Evolutionary conservation across 2,329 filamentous ascomycete species (phyloP).

Genomic region (Aspergillus tubingensis): DNA sequence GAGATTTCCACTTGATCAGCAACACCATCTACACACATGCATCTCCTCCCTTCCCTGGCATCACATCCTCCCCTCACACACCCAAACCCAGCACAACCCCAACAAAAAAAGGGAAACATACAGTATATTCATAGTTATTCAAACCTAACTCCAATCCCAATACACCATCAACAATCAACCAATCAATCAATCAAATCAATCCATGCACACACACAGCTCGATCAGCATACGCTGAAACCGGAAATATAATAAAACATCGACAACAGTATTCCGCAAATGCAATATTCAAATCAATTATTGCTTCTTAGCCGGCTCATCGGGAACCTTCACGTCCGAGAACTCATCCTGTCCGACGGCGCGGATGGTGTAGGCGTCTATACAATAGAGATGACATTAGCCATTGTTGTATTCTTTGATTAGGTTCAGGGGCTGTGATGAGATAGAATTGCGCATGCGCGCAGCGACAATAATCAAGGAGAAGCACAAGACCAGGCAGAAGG

Average conservation of each 20-base stretch:
- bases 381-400: too few relatives aligned
- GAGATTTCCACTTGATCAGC: not conserved
- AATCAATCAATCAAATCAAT: not conserved
- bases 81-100: not conserved
- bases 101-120: not conserved
- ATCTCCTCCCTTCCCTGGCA: not conserved
- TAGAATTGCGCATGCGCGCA: too few relatives aligned
- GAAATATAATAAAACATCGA: too few relatives aligned
- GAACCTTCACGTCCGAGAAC: constrained; percentile 92
- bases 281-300: constrained; percentile 20
- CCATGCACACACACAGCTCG: not conserved
- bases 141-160: not conserved
- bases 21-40: not conserved
- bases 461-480: too few relatives aligned
- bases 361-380: constrained; percentile 69
- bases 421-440: too few relatives aligned
- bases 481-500: too few relatives aligned
- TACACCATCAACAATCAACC: not conserved
- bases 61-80: not conserved
- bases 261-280: too few relatives aligned
- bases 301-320: constrained; percentile 62
- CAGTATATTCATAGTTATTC: not conserved
- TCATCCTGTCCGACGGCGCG: constrained; percentile 91
- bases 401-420: too few relatives aligned
- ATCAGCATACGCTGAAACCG: too few relatives aligned